Evolutionary conservation across 1,139 yeast genomes (phyloP), one percentile per base, ranked within the genome.

Genomic region (Blastobotrys malaysiensis): DNA sequence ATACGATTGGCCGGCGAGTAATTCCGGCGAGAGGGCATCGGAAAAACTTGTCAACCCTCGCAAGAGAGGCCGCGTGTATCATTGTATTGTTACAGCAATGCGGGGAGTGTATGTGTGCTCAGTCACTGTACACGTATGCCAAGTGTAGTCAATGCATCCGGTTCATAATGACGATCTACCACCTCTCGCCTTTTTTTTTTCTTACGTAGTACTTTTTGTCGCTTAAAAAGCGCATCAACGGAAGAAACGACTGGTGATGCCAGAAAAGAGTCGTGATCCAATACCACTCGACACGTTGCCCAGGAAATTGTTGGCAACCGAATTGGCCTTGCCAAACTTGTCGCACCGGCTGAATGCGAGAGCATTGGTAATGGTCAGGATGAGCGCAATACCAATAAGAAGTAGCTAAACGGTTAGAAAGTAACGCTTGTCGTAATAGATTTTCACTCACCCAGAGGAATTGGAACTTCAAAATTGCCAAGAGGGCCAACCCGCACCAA

Each of bases 341-440:
- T 91, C 97, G 71, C 97, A 89, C 63, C 88, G 80, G 36, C 96
- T 87, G 70, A 88, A 91, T 0, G 97, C 97, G 73, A 89, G 76
- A 0, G 95, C 86, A 68, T 91, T 91, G 52, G 95, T 88, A 52
- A 84, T 69, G 0, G 95, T 85, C 60, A 91, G 76, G 1, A 83
- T 78, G 20, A 87, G 69, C 0, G 95, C 89, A 56, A 90, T 55
- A 51, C 60, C 62, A 39, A 69, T 69, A 9, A 65, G 61, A 18
- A 69, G 57, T 36, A 69, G 65, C 69, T 61, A 46, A 19, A 31
- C 3, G 26, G 48, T 45, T 45, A 43, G 36, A 6, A 46, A 24
- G 24, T 5, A 4, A 22, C 5, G n/a, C 24, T 36, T 26, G 7
- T 9, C n/a, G 39, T 46, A 9, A n/a, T 39, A 11, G 45, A 36